A percentile compares a stretch with the other conserved stretches of the same genome.
Conservation (phyloP, 106 monocot genomes). For the Alisma plantagoaquatica region DNA sequence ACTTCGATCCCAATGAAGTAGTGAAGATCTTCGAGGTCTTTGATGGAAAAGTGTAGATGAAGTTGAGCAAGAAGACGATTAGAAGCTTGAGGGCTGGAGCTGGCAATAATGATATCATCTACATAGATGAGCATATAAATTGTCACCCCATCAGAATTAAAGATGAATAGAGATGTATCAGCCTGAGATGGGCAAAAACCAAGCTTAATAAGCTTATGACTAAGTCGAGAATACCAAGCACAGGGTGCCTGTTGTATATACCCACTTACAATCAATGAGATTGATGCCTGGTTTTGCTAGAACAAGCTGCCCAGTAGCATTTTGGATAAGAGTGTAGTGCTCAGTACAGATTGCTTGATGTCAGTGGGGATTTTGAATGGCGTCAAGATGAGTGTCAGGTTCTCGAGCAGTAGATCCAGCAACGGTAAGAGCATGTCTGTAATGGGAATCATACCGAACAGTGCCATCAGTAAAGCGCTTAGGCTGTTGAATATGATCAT, state of each 20-base stretch:
- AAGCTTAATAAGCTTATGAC: not conserved
- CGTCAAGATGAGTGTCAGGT: not conserved
- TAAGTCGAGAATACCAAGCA: not conserved
- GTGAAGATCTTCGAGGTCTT: not conserved
- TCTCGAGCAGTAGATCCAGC: not conserved
- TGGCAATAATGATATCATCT: not conserved
- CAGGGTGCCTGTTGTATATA: not conserved
- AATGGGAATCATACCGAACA: not conserved
- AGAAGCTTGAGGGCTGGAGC: too few species aligned
- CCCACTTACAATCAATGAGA: not conserved
- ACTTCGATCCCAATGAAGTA: not conserved
- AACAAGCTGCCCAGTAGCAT: not conserved
- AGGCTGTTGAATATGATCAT: not conserved
- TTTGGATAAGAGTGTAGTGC: not conserved
- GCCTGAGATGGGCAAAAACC: not conserved
- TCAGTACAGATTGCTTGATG: not conserved
- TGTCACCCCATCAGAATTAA: too few species aligned
- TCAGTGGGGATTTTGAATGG: not conserved
- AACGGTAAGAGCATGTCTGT: not conserved
- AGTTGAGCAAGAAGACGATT: not conserved
- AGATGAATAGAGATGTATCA: slow-evolving; percentile 1
- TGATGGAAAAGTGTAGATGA: not conserved
- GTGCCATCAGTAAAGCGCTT: not conserved
- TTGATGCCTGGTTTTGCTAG: not conserved
- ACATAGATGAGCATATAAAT: not conserved